Conservation (phyloP, 768 basidiomycete species). For the Boletus sensibilis region DNA sequence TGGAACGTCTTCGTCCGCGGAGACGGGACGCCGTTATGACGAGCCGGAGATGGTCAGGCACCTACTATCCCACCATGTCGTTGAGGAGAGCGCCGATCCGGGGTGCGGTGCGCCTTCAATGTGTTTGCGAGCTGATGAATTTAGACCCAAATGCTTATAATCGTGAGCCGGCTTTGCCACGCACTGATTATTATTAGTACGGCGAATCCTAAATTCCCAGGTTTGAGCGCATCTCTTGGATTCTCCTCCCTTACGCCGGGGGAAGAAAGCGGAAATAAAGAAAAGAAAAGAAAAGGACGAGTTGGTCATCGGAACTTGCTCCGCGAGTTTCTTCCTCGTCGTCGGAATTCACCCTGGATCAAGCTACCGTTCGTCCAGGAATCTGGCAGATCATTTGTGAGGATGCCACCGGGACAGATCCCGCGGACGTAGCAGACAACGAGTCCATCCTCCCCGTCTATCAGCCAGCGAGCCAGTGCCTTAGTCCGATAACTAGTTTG, state of each 20-base stretch:
- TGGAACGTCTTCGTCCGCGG: neutral
- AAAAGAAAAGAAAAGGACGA: neutral
- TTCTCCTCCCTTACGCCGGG: neutral
- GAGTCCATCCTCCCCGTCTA: conserved; percentile 26
- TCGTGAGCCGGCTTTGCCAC: neutral
- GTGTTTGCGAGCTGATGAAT: neutral
- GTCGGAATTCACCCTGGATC: conserved; percentile 16
- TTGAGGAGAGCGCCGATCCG: neutral
- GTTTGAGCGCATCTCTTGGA: neutral
- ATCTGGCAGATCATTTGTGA: conserved; percentile 26
- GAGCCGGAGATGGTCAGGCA: no score
- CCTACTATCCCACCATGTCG: no score
- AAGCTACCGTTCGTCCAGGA: conserved; percentile 7
- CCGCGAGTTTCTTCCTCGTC: neutral
- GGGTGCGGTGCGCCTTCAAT: neutral
- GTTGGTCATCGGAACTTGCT: neutral
- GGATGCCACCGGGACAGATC: conserved; percentile 4
- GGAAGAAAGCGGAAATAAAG: neutral
- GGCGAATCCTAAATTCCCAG: neutral
- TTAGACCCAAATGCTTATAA: neutral
- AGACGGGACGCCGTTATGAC: no score
- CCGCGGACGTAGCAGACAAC: neutral
- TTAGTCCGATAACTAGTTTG: neutral
- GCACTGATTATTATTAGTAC: neutral
- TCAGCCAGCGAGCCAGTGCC: conserved; percentile 5